These are phyloP conservation scores for Elongisporangium prolatum DNA, from an alignment of 352 stramenopile genomes.

Conservation along the genomic window DNA sequence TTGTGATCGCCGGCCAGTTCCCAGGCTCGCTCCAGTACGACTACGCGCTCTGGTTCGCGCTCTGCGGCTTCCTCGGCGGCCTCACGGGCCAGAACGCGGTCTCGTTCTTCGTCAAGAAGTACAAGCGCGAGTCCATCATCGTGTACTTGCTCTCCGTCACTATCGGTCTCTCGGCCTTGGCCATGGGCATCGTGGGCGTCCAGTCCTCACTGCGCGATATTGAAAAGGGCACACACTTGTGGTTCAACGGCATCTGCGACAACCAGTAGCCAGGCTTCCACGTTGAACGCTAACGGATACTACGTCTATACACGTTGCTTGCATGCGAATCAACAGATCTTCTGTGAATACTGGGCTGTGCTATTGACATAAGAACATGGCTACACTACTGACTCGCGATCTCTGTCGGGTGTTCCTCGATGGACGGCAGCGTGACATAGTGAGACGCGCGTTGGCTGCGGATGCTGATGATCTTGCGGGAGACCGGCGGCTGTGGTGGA, in stretches of 20 bases:
- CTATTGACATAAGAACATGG: background rate
- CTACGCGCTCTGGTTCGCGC: slow-evolving; percentile 89
- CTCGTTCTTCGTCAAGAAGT: slow-evolving; percentile 89
- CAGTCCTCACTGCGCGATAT: slow-evolving; percentile 55
- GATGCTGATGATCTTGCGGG: slow-evolving; percentile 50
- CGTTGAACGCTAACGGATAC: too few species aligned
- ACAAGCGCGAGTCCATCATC: slow-evolving; percentile 82
- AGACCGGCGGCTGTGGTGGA: slow-evolving; percentile 7
- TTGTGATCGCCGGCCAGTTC: slow-evolving; percentile 78
- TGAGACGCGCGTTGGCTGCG: slow-evolving; percentile 35
- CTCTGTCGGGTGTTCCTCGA: slow-evolving; percentile 24
- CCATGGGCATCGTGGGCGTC: slow-evolving; percentile 67
- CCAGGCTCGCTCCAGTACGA: slow-evolving; percentile 79
- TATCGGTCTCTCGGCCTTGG: slow-evolving; percentile 64
- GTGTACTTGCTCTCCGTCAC: slow-evolving; percentile 69
- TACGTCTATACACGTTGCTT: too few species aligned
- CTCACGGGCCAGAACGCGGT: slow-evolving; percentile 79
- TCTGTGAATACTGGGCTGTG: background rate
- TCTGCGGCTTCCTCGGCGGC: slow-evolving; percentile 87
- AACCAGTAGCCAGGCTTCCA: slow-evolving; percentile 22
- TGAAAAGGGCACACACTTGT: slow-evolving; percentile 49
- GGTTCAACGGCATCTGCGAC: slow-evolving; percentile 66
- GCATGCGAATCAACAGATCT: background rate
- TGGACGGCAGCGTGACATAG: slow-evolving; percentile 26
- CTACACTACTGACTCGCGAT: slow-evolving; percentile 1